Percentiles rank a stretch among this genome's conserved stretches.
Conservation (phyloP, 2,329 filamentous ascomycete species). For the Colletotrichum sidae region DNA sequence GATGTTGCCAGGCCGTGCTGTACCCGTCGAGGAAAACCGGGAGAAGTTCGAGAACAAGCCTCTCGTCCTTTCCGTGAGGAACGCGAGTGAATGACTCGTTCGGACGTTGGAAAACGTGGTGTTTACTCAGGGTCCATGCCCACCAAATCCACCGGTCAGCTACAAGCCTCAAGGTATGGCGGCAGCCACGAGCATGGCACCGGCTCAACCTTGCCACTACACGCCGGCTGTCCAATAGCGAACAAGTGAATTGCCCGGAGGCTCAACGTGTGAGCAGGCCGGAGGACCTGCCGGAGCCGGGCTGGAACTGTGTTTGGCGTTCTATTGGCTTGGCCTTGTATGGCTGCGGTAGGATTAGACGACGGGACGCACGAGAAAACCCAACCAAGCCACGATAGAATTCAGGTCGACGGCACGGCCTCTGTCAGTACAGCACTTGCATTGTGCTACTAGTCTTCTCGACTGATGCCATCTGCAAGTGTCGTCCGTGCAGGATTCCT, state of each 20-base stretch:
- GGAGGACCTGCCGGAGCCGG: too few species aligned
- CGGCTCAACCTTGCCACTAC: neutral
- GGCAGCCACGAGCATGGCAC: neutral
- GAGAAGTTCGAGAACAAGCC: conserved; percentile 20
- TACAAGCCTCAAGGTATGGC: conserved; percentile 4
- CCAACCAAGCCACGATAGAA: neutral
- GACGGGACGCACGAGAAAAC: neutral
- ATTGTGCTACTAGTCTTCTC: too few species aligned
- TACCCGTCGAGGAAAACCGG: conserved; percentile 5
- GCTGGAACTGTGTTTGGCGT: neutral
- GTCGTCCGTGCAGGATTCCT: too few species aligned
- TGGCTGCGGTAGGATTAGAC: neutral
- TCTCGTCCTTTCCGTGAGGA: neutral
- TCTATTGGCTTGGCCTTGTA: conserved; percentile 6
- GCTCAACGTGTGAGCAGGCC: too few species aligned
- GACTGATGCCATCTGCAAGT: too few species aligned
- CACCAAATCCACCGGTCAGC: conserved; percentile 13
- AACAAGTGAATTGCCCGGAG: neutral
- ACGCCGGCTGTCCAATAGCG: conserved; percentile 11
- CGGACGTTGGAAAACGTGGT: conserved; percentile 8
- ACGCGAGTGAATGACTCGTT: conserved; percentile 23
- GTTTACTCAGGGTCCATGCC: conserved; percentile 1
- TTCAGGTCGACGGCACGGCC: neutral
- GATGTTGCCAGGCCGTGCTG: conserved; percentile 16
- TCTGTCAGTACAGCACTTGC: neutral